phyloP scores from a whole-genome alignment of 352 stramenopile genomes.

The Globisporangium ultimum region DNA sequence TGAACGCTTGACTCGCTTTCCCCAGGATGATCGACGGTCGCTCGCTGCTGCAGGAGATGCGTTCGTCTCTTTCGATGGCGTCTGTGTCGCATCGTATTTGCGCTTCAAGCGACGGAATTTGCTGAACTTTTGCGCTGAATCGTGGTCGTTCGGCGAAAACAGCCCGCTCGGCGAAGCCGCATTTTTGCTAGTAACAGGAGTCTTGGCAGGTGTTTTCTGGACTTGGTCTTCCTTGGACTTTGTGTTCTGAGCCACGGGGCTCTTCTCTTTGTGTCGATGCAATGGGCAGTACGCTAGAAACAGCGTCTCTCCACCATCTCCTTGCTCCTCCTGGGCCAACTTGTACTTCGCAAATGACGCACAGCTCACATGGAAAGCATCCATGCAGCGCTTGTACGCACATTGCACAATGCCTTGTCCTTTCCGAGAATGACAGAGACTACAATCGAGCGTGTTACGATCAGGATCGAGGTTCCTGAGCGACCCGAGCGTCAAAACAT shows the following conservation, averaged over 20 bases:
- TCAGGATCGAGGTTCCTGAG: slow-evolving; percentile 54
- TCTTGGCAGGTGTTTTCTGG: slow-evolving; percentile 3
- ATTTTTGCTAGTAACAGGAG: slow-evolving; percentile 4
- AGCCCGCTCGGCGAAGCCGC: slow-evolving; percentile 47
- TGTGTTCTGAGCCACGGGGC: slow-evolving; percentile 12
- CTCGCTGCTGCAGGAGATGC: neutral
- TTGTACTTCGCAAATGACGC: slow-evolving; percentile 53
- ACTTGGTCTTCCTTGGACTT: neutral
- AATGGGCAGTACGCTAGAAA: slow-evolving; percentile 72
- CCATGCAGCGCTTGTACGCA: slow-evolving; percentile 62
- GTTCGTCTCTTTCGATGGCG: neutral
- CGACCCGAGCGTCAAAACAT: slow-evolving; percentile 39
- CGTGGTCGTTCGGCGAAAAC: slow-evolving; percentile 32
- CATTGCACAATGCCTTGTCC: slow-evolving; percentile 75
- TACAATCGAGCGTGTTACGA: slow-evolving; percentile 59
- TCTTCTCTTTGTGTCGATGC: slow-evolving; percentile 34
- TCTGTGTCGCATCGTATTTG: slow-evolving; percentile 60
- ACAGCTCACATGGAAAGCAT: slow-evolving; percentile 81
- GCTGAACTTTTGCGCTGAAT: slow-evolving; percentile 53
- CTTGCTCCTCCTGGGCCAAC: slow-evolving; percentile 51
- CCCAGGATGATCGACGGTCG: slow-evolving; percentile 39
- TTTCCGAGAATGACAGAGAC: slow-evolving; percentile 60
- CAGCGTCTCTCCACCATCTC: slow-evolving; percentile 36
- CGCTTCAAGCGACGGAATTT: slow-evolving; percentile 70
- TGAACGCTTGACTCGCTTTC: slow-evolving; percentile 58